phyloP scores from a whole-genome alignment of 202 grass and related monocot species.

The Musa balbisiana region DNA sequence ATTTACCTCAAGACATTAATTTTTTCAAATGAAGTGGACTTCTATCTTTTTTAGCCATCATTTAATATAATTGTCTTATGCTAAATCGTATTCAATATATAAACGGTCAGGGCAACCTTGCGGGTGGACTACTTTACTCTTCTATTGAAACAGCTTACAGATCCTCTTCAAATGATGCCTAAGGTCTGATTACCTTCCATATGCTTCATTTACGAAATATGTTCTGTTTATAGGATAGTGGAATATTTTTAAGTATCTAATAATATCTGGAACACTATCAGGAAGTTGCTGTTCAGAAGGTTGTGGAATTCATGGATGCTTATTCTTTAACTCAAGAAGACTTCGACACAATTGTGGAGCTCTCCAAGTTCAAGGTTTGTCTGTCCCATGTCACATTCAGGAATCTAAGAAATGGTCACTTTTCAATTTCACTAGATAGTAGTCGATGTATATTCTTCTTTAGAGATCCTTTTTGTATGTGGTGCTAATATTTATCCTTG shows the following conservation, averaged over 20 bases:
- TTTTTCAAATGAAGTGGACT: not conserved
- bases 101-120: slow-evolving; percentile 61
- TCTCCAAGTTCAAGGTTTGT: slow-evolving; percentile 90
- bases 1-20: not conserved
- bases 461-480: not conserved
- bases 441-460: not conserved
- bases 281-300: slow-evolving; percentile 81
- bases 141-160: slow-evolving; percentile 64
- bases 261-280: slow-evolving; percentile 22
- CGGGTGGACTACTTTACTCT: slow-evolving; percentile 78
- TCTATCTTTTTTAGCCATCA: not conserved
- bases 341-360: slow-evolving; percentile 79
- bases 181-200: slow-evolving; percentile 55
- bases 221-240: slow-evolving; percentile 1
- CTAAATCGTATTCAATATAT: slow-evolving; percentile 23
- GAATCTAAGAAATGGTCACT: too few relatives aligned
- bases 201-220: not conserved
- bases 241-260: slow-evolving; percentile 14
- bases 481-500: not conserved
- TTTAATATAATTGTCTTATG: not conserved
- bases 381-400: not conserved
- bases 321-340: slow-evolving; percentile 98
- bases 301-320: slow-evolving; percentile 90
- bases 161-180: slow-evolving; percentile 54
- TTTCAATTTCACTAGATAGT: not conserved